Conservation (phyloP, 208 protist species). For the Tetramitus jugosus region DNA sequence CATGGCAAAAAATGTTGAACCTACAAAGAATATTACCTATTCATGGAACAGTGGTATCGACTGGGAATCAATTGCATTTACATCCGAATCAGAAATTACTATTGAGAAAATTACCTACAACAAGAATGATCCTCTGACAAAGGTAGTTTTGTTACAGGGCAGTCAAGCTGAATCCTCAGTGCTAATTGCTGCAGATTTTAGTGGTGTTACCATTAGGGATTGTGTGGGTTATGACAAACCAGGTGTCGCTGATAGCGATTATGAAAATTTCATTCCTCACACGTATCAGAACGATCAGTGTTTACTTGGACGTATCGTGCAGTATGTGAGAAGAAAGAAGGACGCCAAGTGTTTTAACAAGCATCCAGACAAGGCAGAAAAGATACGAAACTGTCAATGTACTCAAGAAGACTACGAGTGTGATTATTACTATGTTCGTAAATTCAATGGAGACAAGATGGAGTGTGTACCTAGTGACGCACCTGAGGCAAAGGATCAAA, state of each 20-base stretch:
- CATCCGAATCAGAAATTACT: neutral
- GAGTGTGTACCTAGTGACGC: neutral
- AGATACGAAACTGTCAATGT: slow-evolving; percentile 8
- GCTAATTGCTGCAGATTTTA: neutral
- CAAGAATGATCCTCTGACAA: neutral
- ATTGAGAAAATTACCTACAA: neutral
- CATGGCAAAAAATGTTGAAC: neutral
- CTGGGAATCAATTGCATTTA: neutral
- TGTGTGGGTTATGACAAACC: neutral
- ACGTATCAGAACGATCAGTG: neutral
- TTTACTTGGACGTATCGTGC: neutral
- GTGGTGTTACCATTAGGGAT: neutral
- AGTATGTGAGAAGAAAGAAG: neutral
- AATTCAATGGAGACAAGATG: neutral
- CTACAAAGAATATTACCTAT: neutral
- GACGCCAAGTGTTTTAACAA: slow-evolving; percentile 1
- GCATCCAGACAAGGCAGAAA: neutral
- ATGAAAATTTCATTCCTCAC: slow-evolving; percentile 19
- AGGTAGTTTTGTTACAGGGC: neutral
- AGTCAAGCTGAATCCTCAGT: no score
- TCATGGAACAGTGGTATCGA: neutral
- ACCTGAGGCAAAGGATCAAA: neutral
- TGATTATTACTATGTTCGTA: neutral
- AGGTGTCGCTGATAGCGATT: neutral
- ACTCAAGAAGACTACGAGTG: slow-evolving; percentile 7